Conservation (phyloP, 2,329 filamentous ascomycete genomes). For the Colletotrichum musicola region DNA sequence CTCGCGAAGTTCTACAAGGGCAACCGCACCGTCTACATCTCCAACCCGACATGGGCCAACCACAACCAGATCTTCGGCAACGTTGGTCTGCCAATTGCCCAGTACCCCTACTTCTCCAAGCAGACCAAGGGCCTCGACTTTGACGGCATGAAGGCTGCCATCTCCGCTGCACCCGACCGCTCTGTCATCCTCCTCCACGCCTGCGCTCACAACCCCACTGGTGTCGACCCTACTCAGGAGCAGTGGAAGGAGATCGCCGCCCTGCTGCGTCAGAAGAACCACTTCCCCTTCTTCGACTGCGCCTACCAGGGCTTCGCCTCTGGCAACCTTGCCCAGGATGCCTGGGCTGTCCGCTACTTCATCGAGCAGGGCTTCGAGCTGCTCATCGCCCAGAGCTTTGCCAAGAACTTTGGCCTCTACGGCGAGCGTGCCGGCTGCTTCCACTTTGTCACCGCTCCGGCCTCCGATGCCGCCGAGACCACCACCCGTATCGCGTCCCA, state of each 20-base stretch:
- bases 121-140: slow-evolving; percentile 93
- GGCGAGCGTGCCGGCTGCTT: slow-evolving; percentile 96
- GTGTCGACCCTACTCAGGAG: slow-evolving; percentile 91
- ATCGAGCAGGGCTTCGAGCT: slow-evolving; percentile 92
- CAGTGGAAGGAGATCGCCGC: slow-evolving; percentile 94
- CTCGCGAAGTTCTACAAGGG: slow-evolving; percentile 89
- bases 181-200: slow-evolving; percentile 93
- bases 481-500: slow-evolving; percentile 82
- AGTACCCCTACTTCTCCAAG: slow-evolving; percentile 95
- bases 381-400: slow-evolving; percentile 91
- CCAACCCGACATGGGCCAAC: slow-evolving; percentile 97
- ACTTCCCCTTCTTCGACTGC: slow-evolving; percentile 98
- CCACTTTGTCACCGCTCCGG: slow-evolving; percentile 87
- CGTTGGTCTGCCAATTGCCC: slow-evolving; percentile 80
- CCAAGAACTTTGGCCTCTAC: slow-evolving; percentile 98
- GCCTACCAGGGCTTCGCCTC: slow-evolving; percentile 99
- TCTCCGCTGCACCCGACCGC: slow-evolving; percentile 78
- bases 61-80: slow-evolving; percentile 99
- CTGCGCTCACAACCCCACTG: slow-evolving; percentile 98
- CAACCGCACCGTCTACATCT: slow-evolving; percentile 86
- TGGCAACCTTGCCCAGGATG: slow-evolving; percentile 86
- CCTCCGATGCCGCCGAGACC: slow-evolving; percentile 72
- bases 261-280: slow-evolving; percentile 80
- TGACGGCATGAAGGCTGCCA: slow-evolving; percentile 82
- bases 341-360: slow-evolving; percentile 94